Percentiles rank a stretch among this genome's conserved stretches.
Conservation (phyloP, 2,329 filamentous ascomycete genomes). For the Scopulariopsis brevicaulis region DNA sequence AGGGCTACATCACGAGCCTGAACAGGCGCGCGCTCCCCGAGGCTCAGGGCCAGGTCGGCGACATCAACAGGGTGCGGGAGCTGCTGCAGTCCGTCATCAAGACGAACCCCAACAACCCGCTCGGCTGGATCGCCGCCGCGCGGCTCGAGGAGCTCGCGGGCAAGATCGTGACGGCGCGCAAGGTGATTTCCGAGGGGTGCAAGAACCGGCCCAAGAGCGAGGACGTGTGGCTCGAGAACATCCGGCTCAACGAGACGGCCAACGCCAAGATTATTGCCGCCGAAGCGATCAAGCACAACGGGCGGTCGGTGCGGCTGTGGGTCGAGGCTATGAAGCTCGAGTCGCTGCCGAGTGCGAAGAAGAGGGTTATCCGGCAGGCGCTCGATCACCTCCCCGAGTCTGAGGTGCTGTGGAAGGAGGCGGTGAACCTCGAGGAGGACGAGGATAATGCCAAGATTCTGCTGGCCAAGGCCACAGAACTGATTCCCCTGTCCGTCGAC, state of each 20-base stretch:
- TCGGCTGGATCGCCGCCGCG: conserved; percentile 92
- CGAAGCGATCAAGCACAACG: conserved; percentile 84
- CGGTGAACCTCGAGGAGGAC: conserved; percentile 90
- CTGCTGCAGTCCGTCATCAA: conserved; percentile 95
- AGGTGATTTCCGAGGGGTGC: conserved; percentile 78
- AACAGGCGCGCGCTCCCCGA: conserved; percentile 71
- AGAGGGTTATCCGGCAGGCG: conserved; percentile 83
- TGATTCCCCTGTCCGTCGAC: conserved; percentile 88
- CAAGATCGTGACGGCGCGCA: conserved; percentile 80
- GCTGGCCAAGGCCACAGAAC: conserved; percentile 87
- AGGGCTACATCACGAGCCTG: conserved; percentile 89
- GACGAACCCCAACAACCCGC: conserved; percentile 88
- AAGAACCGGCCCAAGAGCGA: conserved; percentile 88
- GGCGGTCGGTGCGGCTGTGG: conserved; percentile 81
- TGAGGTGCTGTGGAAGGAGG: conserved; percentile 94
- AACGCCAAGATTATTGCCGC: conserved; percentile 96
- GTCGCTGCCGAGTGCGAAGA: conserved; percentile 70
- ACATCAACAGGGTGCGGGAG: conserved; percentile 87
- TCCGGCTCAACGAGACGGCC: conserved; percentile 79
- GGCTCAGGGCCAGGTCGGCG: conserved; percentile 75
- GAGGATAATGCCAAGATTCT: conserved; percentile 77
- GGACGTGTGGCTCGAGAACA: conserved; percentile 93
- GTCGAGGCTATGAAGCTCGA: conserved; percentile 92
- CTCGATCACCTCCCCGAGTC: conserved; percentile 90
- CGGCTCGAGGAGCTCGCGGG: conserved; percentile 87